These are phyloP conservation scores for Kokia cookei DNA, from an alignment of 441 rosid genomes.

Conservation along the genomic window DNA sequence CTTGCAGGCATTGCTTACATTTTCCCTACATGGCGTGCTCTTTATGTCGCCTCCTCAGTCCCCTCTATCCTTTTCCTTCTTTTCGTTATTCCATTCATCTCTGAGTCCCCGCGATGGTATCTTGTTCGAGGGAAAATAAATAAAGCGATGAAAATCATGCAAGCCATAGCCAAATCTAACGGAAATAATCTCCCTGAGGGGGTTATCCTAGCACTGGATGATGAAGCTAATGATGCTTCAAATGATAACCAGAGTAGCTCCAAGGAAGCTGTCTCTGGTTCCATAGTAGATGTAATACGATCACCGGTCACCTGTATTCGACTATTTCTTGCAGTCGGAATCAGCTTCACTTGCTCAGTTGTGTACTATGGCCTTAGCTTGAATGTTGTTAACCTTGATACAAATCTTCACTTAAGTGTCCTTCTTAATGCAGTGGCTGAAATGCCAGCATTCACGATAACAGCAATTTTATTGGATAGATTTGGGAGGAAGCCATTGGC, in stretches of 20 bases:
- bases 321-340: conserved; percentile 38
- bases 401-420: conserved; percentile 70
- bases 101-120: conserved; percentile 91
- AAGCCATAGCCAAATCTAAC: conserved; percentile 47
- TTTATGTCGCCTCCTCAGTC: conserved; percentile 62
- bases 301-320: conserved; percentile 58
- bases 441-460: conserved; percentile 71
- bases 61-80: conserved; percentile 68
- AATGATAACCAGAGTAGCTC: not conserved
- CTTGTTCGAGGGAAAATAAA: conserved; percentile 61
- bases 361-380: conserved; percentile 88
- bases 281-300: conserved; percentile 48
- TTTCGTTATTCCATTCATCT: conserved; percentile 56
- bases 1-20: conserved; percentile 59
- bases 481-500: conserved; percentile 78
- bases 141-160: conserved; percentile 72
- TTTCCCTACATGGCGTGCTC: conserved; percentile 62
- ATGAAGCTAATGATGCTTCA: conserved; percentile 26
- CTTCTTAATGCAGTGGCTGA: conserved; percentile 75
- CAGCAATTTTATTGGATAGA: conserved; percentile 56
- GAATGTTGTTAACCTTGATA: conserved; percentile 76
- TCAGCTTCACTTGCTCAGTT: conserved; percentile 61
- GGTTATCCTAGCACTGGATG: conserved; percentile 57
- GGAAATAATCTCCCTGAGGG: conserved; percentile 50
- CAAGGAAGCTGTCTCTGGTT: conserved; percentile 43